A percentile compares a stretch with the other conserved stretches of the same genome.
These are phyloP conservation scores for Funneliformis caledonium DNA, from an alignment of 371 early-diverging fungal genomes.

Conservation along the genomic window DNA sequence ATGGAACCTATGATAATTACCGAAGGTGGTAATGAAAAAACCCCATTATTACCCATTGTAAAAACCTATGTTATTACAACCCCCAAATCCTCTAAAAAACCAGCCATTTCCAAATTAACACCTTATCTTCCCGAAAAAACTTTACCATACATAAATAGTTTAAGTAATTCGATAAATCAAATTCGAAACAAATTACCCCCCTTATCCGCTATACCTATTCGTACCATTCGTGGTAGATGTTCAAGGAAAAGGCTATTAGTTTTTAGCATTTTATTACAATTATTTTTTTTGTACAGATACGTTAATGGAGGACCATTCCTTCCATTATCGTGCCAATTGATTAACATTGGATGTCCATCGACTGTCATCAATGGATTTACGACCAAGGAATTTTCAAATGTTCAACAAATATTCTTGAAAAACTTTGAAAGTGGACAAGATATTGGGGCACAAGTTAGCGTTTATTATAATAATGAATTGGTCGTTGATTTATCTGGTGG, in stretches of 20 bases:
- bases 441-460: slow-evolving; percentile 59
- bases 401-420: slow-evolving; percentile 25
- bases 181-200: background rate
- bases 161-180: background rate
- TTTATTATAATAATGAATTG: slow-evolving; percentile 58
- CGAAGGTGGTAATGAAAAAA: background rate
- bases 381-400: slow-evolving; percentile 13
- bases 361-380: background rate
- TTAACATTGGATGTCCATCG: slow-evolving; percentile 13
- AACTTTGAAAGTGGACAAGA: slow-evolving; percentile 48
- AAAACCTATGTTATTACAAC: background rate
- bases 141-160: background rate
- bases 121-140: background rate
- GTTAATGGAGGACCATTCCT: slow-evolving; percentile 18
- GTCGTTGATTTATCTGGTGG: slow-evolving; percentile 73
- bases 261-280: background rate
- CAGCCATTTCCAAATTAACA: background rate
- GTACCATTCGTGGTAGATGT: background rate
- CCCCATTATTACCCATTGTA: background rate
- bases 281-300: slow-evolving; percentile 7
- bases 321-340: slow-evolving; percentile 29
- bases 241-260: background rate
- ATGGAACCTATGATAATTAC: background rate
- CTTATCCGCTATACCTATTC: background rate
- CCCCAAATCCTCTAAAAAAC: background rate